Conservation (phyloP, 805 yeast genomes). For the Huiozyma sinensis region DNA sequence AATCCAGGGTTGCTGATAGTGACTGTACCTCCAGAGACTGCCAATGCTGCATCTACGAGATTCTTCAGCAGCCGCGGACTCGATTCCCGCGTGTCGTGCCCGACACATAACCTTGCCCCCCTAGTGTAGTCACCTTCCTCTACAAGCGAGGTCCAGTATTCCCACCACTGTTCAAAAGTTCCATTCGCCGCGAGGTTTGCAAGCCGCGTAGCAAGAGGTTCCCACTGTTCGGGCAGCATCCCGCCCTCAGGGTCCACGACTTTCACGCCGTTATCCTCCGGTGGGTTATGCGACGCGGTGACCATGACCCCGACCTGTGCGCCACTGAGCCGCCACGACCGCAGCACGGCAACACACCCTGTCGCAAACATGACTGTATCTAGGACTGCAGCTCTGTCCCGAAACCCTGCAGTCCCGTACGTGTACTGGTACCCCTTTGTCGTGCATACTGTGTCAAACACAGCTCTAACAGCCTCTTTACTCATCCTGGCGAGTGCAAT, state of each 20-base stretch:
- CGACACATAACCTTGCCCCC: conserved; percentile 47
- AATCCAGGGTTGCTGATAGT: conserved; percentile 47
- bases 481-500: no score
- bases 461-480: background rate
- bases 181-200: conserved; percentile 52
- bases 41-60: conserved; percentile 46
- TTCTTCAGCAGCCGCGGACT: conserved; percentile 40
- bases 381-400: conserved; percentile 56
- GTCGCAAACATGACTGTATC: conserved; percentile 79
- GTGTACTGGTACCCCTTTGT: conserved; percentile 37
- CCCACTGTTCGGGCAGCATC: conserved; percentile 83
- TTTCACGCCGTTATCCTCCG: conserved; percentile 84
- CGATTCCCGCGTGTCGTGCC: conserved; percentile 81
- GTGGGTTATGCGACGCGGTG: conserved; percentile 93
- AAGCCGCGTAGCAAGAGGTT: conserved; percentile 60
- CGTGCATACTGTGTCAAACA: conserved; percentile 26
- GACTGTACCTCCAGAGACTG: conserved; percentile 8
- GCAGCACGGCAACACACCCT: conserved; percentile 69
- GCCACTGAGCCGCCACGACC: conserved; percentile 64
- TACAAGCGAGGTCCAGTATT: conserved; percentile 1
- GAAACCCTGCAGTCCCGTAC: conserved; percentile 98
- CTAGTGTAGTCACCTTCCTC: background rate
- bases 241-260: conserved; percentile 90
- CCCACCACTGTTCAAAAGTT: conserved; percentile 33
- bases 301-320: conserved; percentile 88